phyloP scores from a whole-genome alignment of 2,329 filamentous ascomycete genomes.

The Arthrobotrys entomopaga region DNA sequence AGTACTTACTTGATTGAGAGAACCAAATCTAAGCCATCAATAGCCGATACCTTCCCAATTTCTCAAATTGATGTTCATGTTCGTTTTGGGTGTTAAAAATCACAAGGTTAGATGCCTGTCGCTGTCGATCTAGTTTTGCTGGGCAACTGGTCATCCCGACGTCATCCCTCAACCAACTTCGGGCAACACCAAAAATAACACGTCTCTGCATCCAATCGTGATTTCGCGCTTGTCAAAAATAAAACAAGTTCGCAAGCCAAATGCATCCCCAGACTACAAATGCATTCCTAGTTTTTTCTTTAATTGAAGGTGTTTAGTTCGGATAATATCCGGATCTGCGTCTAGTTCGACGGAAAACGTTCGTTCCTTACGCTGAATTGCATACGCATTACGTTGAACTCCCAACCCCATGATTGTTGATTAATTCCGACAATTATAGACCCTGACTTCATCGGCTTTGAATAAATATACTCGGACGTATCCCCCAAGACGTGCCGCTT shows the following conservation, averaged over 20 bases:
- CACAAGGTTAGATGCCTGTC: too few species aligned
- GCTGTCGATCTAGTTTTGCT: background rate
- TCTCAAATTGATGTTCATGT: conserved; percentile 20
- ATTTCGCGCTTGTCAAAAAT: conserved; percentile 4
- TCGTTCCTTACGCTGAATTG: background rate
- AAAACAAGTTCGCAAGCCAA: background rate
- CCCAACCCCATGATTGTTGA: too few species aligned
- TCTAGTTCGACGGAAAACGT: conserved; percentile 16
- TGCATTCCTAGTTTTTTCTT: background rate
- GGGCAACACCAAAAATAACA: conserved; percentile 31
- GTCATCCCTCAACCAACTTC: conserved; percentile 14
- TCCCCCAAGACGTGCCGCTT: too few species aligned
- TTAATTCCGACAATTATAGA: too few species aligned
- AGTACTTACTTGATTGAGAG: too few species aligned
- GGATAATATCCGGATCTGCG: conserved; percentile 31
- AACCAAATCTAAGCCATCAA: too few species aligned
- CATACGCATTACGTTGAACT: conserved; percentile 12
- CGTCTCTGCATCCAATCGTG: background rate
- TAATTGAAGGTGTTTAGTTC: background rate
- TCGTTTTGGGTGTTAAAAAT: too few species aligned
- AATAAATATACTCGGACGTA: too few species aligned
- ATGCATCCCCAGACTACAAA: too few species aligned
- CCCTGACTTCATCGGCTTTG: too few species aligned
- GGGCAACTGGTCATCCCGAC: conserved; percentile 36
- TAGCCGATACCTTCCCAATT: conserved; percentile 1